A percentile compares a stretch with the other conserved stretches of the same genome.
These are phyloP conservation scores for Yamadazyma sp. DNA, from an alignment of 805 yeast species.

Conservation along the genomic window DNA sequence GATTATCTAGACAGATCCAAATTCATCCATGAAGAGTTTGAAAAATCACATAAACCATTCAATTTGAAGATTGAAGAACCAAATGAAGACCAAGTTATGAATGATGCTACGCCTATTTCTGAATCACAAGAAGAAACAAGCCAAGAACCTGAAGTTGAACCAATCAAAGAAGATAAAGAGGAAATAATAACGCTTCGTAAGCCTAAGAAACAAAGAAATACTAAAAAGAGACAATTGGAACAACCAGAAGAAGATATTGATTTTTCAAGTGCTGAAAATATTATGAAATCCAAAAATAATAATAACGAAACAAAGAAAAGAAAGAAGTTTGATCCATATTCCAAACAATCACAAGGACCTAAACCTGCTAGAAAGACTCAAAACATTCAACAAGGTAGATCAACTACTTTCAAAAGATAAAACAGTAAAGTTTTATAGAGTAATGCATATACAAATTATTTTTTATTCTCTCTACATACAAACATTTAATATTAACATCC, in stretches of 20 bases:
- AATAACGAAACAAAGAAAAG: constrained; percentile 13
- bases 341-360: constrained; percentile 49
- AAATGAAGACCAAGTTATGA: not conserved
- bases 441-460: constrained; percentile 1
- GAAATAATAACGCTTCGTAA: constrained; percentile 41
- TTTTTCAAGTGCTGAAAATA: constrained; percentile 41
- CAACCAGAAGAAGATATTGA: constrained; percentile 34
- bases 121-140: not conserved
- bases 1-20: constrained; percentile 10
- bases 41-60: not conserved
- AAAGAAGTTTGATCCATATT: constrained; percentile 58
- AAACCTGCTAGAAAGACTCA: constrained; percentile 48
- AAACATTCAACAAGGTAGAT: constrained; percentile 32
- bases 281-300: constrained; percentile 24
- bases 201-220: constrained; percentile 9
- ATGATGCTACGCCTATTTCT: not conserved
- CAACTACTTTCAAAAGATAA: constrained; percentile 28
- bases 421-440: not conserved
- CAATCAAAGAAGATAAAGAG: constrained; percentile 12
- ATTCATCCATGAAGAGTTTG: constrained; percentile 10
- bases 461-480: no score
- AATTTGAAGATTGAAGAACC: not conserved
- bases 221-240: constrained; percentile 1
- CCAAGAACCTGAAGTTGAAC: constrained; percentile 1
- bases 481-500: no score